Evolutionary conservation across 2,329 filamentous ascomycete genomes (phyloP).

Genomic region (Orbilia javanica): DNA sequence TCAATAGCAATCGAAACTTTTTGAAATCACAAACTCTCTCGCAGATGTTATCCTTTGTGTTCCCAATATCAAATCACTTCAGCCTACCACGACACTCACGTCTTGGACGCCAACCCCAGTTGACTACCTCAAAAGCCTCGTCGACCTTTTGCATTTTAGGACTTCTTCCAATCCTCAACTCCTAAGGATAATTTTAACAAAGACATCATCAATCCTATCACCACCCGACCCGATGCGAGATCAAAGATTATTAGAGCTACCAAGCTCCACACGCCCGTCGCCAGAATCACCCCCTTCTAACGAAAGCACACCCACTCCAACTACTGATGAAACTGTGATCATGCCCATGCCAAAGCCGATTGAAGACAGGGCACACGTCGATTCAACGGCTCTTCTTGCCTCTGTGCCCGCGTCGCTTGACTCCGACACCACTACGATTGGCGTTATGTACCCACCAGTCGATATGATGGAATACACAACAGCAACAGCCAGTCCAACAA

Average conservation of each 20-base stretch:
- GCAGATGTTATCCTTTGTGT: conserved; percentile 56
- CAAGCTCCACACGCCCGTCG: conserved; percentile 53
- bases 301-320: conserved; percentile 32
- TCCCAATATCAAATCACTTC: conserved; percentile 39
- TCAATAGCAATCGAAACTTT: conserved; percentile 52
- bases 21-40: conserved; percentile 56
- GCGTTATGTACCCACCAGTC: conserved; percentile 22
- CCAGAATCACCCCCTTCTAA: conserved; percentile 50
- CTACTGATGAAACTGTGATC: conserved; percentile 6
- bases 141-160: conserved; percentile 47
- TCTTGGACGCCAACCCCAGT: conserved; percentile 38
- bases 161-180: conserved; percentile 51
- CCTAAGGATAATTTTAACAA: conserved; percentile 43
- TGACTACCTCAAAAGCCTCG: conserved; percentile 54
- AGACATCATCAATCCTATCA: conserved; percentile 49
- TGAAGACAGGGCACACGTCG: conserved; percentile 4
- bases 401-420: conserved; percentile 3
- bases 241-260: conserved; percentile 39
- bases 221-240: conserved; percentile 45
- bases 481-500: conserved; percentile 24
- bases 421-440: conserved; percentile 10
- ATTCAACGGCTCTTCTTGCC: conserved; percentile 20
- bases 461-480: conserved; percentile 58
- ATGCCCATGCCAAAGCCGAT: conserved; percentile 24
- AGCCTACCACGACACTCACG: background rate